These are phyloP conservation scores for Dictyostelium brefeldianum DNA, from an alignment of 78 protist species.

Conservation along the genomic window DNA sequence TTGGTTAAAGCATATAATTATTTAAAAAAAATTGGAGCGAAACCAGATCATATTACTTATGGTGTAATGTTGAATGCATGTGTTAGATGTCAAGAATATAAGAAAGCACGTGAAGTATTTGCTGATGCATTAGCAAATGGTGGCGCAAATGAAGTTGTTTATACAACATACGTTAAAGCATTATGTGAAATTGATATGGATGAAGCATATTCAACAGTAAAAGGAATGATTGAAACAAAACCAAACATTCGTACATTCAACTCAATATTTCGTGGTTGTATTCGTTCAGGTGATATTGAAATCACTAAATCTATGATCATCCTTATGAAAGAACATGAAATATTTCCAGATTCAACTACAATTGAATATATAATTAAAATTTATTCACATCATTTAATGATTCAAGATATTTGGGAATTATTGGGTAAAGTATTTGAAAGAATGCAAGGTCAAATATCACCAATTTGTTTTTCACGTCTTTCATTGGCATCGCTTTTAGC, in stretches of 20 bases:
- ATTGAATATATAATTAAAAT: slow-evolving; percentile 73
- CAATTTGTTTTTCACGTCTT: slow-evolving; percentile 44
- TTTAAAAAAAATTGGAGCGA: slow-evolving; percentile 39
- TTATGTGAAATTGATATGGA: slow-evolving; percentile 48
- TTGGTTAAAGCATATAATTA: slow-evolving; percentile 43
- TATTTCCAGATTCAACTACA: slow-evolving; percentile 75
- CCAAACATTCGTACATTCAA: slow-evolving; percentile 84
- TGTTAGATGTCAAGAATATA: slow-evolving; percentile 76
- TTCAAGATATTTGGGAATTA: slow-evolving; percentile 49
- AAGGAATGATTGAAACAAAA: slow-evolving; percentile 29
- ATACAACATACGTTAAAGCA: slow-evolving; percentile 82
- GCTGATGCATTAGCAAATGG: slow-evolving; percentile 25
- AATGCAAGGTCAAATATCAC: slow-evolving; percentile 48
- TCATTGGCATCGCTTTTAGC: slow-evolving; percentile 30
- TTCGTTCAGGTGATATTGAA: slow-evolving; percentile 67
- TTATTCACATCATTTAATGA: slow-evolving; percentile 56
- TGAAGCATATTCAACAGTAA: slow-evolving; percentile 31
- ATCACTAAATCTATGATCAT: slow-evolving; percentile 31
- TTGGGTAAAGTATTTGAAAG: slow-evolving; percentile 19
- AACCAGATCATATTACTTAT: slow-evolving; percentile 74
- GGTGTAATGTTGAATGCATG: slow-evolving; percentile 79
- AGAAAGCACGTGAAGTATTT: slow-evolving; percentile 42
- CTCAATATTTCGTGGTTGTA: slow-evolving; percentile 80
- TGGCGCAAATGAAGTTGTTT: slow-evolving; percentile 73
- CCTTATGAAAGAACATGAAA: slow-evolving; percentile 13